These are phyloP conservation scores for Odontarrhena argentea DNA, from an alignment of 345 rosid species.

Conservation along the genomic window DNA sequence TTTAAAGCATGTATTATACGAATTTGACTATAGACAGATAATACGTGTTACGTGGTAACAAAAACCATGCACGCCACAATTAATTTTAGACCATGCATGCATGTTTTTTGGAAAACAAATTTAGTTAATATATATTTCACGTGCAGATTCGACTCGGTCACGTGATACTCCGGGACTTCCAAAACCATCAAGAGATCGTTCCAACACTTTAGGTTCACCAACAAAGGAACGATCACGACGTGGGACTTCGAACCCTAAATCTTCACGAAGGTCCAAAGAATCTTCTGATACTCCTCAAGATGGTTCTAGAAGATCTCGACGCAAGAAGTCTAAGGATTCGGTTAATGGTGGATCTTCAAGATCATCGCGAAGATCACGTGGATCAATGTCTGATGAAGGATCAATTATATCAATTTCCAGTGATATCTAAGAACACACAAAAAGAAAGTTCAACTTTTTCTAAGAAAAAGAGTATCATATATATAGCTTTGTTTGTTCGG, in stretches of 20 bases:
- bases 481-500: neutral
- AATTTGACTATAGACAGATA: no score
- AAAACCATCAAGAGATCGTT: slow-evolving; percentile 26
- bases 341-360: slow-evolving; percentile 38
- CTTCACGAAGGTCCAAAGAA: slow-evolving; percentile 35
- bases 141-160: slow-evolving; percentile 28
- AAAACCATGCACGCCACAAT: no score
- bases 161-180: slow-evolving; percentile 34
- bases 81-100: no score
- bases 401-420: slow-evolving; percentile 22
- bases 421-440: neutral
- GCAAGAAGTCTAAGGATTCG: slow-evolving; percentile 54
- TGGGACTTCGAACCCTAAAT: slow-evolving; percentile 29
- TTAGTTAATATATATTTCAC: neutral
- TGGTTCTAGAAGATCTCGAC: slow-evolving; percentile 48
- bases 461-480: neutral
- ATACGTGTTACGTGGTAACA: no score
- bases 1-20: no score
- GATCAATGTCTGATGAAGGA: slow-evolving; percentile 17
- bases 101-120: no score
- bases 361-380: slow-evolving; percentile 39
- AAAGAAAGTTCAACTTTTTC: neutral
- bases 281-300: slow-evolving; percentile 36
- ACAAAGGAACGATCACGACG: slow-evolving; percentile 48
- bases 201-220: slow-evolving; percentile 28